phyloP scores from a whole-genome alignment of 495 filamentous ascomycete genomes.

The Astrothelium macrocarpum region DNA sequence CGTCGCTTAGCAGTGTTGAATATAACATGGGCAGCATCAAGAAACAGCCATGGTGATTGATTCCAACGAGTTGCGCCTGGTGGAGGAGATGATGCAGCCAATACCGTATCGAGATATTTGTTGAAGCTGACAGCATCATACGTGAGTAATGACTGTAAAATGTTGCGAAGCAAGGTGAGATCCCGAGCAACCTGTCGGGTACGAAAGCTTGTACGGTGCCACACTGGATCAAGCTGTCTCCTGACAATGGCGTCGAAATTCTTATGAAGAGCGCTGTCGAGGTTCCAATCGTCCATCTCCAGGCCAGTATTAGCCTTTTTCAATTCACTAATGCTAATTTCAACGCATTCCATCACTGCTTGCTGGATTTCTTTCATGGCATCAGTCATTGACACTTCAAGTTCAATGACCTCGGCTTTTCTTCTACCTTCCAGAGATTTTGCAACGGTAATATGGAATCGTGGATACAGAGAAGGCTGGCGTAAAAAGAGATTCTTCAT shows the following conservation, averaged over 20 bases:
- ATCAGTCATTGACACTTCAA: slow-evolving; percentile 95
- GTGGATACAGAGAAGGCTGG: slow-evolving; percentile 82
- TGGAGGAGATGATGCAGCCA: slow-evolving; percentile 79
- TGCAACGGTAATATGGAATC: slow-evolving; percentile 86
- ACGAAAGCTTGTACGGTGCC: slow-evolving; percentile 92
- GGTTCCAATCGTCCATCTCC: slow-evolving; percentile 95
- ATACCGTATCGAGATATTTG: slow-evolving; percentile 87
- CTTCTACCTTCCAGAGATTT: slow-evolving; percentile 80
- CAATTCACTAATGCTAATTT: slow-evolving; percentile 83
- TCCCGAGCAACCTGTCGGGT: slow-evolving; percentile 90
- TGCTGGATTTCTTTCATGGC: slow-evolving; percentile 88
- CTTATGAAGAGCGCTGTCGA: slow-evolving; percentile 87
- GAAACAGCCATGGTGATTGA: slow-evolving; percentile 92
- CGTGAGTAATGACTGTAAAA: slow-evolving; percentile 74
- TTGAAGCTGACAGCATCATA: slow-evolving; percentile 89
- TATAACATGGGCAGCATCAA: slow-evolving; percentile 89
- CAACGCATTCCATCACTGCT: slow-evolving; percentile 91
- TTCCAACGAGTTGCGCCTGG: slow-evolving; percentile 79
- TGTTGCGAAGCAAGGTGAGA: slow-evolving; percentile 71
- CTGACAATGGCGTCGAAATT: slow-evolving; percentile 85
- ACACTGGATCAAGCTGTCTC: slow-evolving; percentile 88
- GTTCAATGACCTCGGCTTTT: slow-evolving; percentile 92
- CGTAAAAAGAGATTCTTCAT: slow-evolving; percentile 87
- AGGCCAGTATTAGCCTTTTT: slow-evolving; percentile 81
- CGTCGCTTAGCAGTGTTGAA: slow-evolving; percentile 84